Base-by-base conservation (phyloP, 352 stramenopile species). In the Phytophthora vignae region DNA sequence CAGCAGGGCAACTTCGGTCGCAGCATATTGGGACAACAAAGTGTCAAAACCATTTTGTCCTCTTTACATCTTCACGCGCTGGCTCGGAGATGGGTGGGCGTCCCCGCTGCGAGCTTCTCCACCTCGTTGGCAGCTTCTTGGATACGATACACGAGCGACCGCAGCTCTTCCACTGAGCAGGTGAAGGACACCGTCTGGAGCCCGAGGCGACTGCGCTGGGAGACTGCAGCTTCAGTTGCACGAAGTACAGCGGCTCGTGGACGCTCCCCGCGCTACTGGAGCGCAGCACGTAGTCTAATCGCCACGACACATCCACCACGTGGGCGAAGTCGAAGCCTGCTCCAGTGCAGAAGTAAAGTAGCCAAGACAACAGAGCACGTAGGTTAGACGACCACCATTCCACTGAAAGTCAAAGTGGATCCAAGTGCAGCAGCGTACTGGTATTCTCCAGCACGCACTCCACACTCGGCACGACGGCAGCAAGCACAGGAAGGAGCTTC, bases 281-380 rank as follows among this genome's bases (percentile, higher is more conserved):
- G 3, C 78, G 81, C 27, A 93, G 66, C 3, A 88, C 79, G 57
- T 93, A 90, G 77, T 95, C 87, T 31, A 95, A 63, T 31, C 85
- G 79, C 87, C 87, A 95, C 9, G 74, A 77, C 2, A 92, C 78
- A 49, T 92, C 83, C 33, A 95, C 85, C 15, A 95, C 77, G 5
- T 92, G 78, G n/a, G 85, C 79, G 33, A 92, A 88, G 73, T 93
- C 84, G 67, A 92, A 90, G 57, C 74, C 87, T 94, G 50, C 22
- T 29, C 25, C 60, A 31, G 17, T 59, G 11, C 17, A 55, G 19
- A 40, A 29, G 25, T 12, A 38, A 25, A 49, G 17, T 57, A 19
- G 40, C 15, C 27, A 60, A 3, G 33, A 12, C 63, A 6, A 2
- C n/a, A 4, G 10, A 21, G 21, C 14, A 58, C 9, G 38, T 6